phyloP scores from a whole-genome alignment of 129 eudicot species.

The Heracleum sosnowskyi region DNA sequence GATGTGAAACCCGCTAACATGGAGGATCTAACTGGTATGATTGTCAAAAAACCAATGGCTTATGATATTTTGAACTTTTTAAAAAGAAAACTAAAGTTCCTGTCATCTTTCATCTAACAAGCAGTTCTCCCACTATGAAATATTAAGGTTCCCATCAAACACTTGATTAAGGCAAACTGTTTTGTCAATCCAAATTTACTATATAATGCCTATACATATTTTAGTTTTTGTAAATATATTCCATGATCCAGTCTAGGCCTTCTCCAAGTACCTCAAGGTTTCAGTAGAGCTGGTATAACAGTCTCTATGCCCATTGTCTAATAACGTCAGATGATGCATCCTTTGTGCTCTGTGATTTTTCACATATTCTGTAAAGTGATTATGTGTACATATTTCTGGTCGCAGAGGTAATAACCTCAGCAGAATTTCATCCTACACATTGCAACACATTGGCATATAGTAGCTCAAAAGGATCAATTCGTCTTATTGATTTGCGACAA shows the following conservation, averaged over 20 bases:
- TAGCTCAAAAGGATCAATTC: constrained; percentile 97
- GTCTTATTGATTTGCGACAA: constrained; percentile 95
- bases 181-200: background rate
- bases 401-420: constrained; percentile 97
- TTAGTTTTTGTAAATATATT: background rate
- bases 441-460: constrained; percentile 95
- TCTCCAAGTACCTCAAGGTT: background rate
- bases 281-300: background rate
- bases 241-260: background rate
- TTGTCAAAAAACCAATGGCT: background rate
- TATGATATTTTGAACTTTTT: background rate
- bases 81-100: no score
- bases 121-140: background rate
- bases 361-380: background rate
- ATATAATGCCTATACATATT: background rate
- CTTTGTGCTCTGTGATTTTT: background rate
- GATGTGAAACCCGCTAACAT: constrained; percentile 95
- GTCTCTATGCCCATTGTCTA: constrained; percentile 1
- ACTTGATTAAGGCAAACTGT: background rate
- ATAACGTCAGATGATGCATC: constrained; percentile 7
- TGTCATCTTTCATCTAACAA: background rate
- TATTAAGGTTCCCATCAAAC: background rate
- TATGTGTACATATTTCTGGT: constrained; percentile 11
- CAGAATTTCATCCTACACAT: constrained; percentile 94
- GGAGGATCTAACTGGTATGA: constrained; percentile 97